These are phyloP conservation scores for Mycena sanguinolenta DNA, from an alignment of 768 basidiomycete species.

Conservation along the genomic window DNA sequence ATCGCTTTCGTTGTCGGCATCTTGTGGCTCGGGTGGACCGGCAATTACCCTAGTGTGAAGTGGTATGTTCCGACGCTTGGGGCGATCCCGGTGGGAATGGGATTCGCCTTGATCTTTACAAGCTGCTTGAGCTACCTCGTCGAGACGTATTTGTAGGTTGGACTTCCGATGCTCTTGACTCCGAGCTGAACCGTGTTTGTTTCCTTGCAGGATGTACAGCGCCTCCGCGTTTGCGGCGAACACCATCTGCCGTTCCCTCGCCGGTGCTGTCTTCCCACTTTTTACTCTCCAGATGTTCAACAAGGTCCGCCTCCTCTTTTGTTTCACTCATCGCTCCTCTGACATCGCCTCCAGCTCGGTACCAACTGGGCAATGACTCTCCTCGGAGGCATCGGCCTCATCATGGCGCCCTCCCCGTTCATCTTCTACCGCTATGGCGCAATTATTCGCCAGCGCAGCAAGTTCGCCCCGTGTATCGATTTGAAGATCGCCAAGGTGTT, in stretches of 20 bases:
- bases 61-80: conserved; percentile 73
- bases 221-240: conserved; percentile 77
- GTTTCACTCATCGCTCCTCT: too few species aligned
- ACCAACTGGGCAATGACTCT: too few species aligned
- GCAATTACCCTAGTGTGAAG: conserved; percentile 62
- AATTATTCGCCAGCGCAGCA: too few species aligned
- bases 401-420: too few species aligned
- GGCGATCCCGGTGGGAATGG: conserved; percentile 61
- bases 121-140: conserved; percentile 65
- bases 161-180: not conserved
- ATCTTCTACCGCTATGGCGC: too few species aligned
- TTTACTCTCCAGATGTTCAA: not conserved
- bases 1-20: conserved; percentile 72
- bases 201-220: conserved; percentile 61
- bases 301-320: not conserved
- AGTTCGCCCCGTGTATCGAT: too few species aligned
- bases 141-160: conserved; percentile 48
- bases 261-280: conserved; percentile 45
- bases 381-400: too few species aligned
- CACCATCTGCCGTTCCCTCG: conserved; percentile 68
- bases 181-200: not conserved
- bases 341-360: too few species aligned
- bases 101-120: conserved; percentile 68
- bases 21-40: conserved; percentile 45
- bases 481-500: too few species aligned